Base-by-base conservation (phyloP, 371 early-diverging fungal genomes). In the Blastocladiella emersonii region DNA sequence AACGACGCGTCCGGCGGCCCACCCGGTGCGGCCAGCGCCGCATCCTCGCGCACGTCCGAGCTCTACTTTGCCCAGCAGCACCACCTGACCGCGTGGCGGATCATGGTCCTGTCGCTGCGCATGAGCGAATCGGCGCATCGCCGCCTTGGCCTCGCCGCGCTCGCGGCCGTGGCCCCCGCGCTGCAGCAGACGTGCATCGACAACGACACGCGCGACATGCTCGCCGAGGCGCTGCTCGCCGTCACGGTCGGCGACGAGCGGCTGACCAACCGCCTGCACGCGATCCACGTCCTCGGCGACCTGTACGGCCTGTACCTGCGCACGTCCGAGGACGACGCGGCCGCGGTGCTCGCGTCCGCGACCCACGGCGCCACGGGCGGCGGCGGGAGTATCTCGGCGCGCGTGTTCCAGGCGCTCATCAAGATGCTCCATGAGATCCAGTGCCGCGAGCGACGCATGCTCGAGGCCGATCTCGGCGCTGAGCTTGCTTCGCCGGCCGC, bases 251-350 rank as follows among this genome's bases (percentile, higher is more conserved):
- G 44, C 1, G 60, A 59, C 60, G 60, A 59, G 44, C 17, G 7
- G 15, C 15, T 17, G 30, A 3, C 43, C 15, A 8, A 15, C 17
- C 60, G 60, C 3, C 25, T 8, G 3, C 39, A 41, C 1, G 60
- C 60, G 12, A 44, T 59, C 3, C 60, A 59, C 10, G 60, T 59
- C 15, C 60, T 59, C 6, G 60, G 60, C 15, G 60, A 59, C 23
- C 2, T 59, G n/a, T 59, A 34, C 19, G 37, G 60, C 30, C 45
- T 37, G 27, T 43, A 44, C 27, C 19, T 59, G 44, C 12, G 23
- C 3, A 39, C 25, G 41, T 8, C 13, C 44, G 41, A 27, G 41
- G 60, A 15, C 44, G 37, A 27, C 13, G 13, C 60, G 34, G 13
- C 23, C 21, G 3, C 19, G 34, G 39, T 23, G 34, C 21, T 7